phyloP scores from a whole-genome alignment of 2,329 filamentous ascomycete species.

The Alternaria triticina region DNA sequence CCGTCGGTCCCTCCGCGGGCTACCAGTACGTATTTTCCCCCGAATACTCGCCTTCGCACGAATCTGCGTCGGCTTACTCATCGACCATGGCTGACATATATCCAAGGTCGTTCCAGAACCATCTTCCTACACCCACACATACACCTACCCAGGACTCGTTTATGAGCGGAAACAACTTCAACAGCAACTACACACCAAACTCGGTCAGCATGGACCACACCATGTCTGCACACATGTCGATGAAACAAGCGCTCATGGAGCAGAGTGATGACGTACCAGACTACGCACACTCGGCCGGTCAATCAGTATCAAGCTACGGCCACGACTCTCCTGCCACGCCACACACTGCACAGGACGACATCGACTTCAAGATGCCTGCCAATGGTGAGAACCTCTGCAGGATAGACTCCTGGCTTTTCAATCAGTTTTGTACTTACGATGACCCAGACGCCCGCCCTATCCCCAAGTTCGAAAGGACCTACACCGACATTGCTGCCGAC shows the following conservation, averaged over 20 bases:
- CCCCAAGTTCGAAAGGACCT: constrained; percentile 83
- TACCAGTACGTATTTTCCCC: constrained; percentile 55
- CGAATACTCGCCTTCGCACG: constrained; percentile 52
- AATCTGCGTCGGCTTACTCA: constrained; percentile 44
- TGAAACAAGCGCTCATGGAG: constrained; percentile 65
- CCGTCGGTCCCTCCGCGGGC: constrained; percentile 30
- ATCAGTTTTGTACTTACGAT: constrained; percentile 72
- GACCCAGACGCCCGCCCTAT: constrained; percentile 60
- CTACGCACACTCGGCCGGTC: constrained; percentile 61
- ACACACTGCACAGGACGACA: constrained; percentile 62
- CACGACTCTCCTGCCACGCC: constrained; percentile 68
- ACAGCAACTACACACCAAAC: constrained; percentile 54
- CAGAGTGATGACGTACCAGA: constrained; percentile 59
- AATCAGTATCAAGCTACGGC: constrained; percentile 66
- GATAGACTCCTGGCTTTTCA: constrained; percentile 57
- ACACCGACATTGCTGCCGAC: constrained; percentile 84
- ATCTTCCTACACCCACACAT: constrained; percentile 62
- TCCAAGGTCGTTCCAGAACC: constrained; percentile 54
- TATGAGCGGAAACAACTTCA: constrained; percentile 53
- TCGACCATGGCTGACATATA: constrained; percentile 43
- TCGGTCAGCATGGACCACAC: constrained; percentile 51
- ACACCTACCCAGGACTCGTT: constrained; percentile 61
- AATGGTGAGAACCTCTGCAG: constrained; percentile 60
- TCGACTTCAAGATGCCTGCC: constrained; percentile 59
- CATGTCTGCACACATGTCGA: constrained; percentile 63